Base-by-base conservation (phyloP, 2,329 filamentous ascomycete genomes). In the Chalaropsis thielavioides region DNA sequence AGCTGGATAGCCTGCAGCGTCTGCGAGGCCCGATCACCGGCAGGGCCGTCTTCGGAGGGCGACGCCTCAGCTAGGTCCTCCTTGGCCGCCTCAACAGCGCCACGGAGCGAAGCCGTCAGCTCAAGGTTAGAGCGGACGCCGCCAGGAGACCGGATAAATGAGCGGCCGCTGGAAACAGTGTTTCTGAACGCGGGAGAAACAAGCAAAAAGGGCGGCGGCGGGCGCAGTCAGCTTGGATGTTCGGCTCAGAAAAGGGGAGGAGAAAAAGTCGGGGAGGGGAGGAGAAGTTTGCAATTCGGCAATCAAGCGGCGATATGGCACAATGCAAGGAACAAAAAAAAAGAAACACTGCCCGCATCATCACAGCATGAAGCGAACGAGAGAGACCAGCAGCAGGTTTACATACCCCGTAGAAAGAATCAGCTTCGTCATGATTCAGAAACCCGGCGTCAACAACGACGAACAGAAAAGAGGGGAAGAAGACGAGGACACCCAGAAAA, bases 71-170 rank as follows among this genome's bases (percentile, higher is more conserved):
- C 38, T 31, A 83, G 83, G 69, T 85, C 83, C 71, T 86, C 78
- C 73, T 90, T 87, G 46, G 88, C 87, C 38, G 86, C 83, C 63
- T 83, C 74, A 74, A 97, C 90, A 75, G 92, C 96, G 72, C 86
- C 84, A 70, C 89, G 88, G 19, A 99, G 83, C 2, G 91, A 90
- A 72, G 90, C 92, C 69, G 91, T 88, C 70, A 99, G 83, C 76
- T 99, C 94, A 70, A 92, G 86, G 74, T 97, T 97, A 64, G 92
- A 96, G 73, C 92, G 90, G 72, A 86, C 86, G 69, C 84, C 83
- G 67, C 86, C 82, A 17, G 87, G 84, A 71, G 89, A 89, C 68
- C 90, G 86, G 74, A 96, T 87, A 68, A 96, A 87, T 61, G 90
- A 90, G 66, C 89, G 88, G 66, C 89, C 89, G 68, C 84, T 86